A percentile compares a stretch with the other conserved stretches of the same genome.
Conservation (phyloP, 1,284 basidiomycete species). For the Blastosporella zonata region DNA sequence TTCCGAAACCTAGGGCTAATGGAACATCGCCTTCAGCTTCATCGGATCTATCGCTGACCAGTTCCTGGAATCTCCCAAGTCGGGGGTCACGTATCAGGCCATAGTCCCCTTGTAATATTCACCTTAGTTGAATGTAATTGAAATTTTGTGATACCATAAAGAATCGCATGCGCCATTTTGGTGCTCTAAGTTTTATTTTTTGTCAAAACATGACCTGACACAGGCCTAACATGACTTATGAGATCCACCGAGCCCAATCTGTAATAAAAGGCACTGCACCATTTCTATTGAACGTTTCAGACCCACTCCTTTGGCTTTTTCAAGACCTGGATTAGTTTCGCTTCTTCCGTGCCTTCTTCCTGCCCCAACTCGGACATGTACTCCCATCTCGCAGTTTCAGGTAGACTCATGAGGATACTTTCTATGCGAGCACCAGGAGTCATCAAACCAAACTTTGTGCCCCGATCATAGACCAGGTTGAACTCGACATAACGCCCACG, state of each 20-base stretch:
- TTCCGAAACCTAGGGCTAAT: not conserved
- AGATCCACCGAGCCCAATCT: too few species aligned
- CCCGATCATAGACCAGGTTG: constrained; percentile 87
- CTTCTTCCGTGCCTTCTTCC: constrained; percentile 69
- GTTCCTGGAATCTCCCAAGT: constrained; percentile 13
- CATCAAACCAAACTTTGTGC: constrained; percentile 86
- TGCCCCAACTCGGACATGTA: constrained; percentile 83
- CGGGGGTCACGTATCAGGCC: too few species aligned
- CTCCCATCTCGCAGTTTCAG: constrained; percentile 91
- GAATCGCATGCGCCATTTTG: too few species aligned
- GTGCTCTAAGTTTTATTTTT: too few species aligned
- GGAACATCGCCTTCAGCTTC: constrained; percentile 9
- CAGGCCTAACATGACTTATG: too few species aligned
- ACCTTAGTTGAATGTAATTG: not conserved
- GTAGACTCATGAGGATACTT: constrained; percentile 91
- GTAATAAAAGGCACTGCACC: too few species aligned
- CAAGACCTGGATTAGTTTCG: constrained; percentile 65
- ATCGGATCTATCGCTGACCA: constrained; percentile 18
- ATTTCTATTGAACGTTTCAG: too few species aligned
- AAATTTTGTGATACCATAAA: too few species aligned
- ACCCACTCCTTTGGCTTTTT: constrained; percentile 74
- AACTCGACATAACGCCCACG: constrained; percentile 94
- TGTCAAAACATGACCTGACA: too few species aligned
- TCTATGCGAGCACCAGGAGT: constrained; percentile 92
- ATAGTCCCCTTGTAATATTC: not conserved